Evolutionary conservation across 768 basidiomycete species (phyloP), one percentile per base, ranked within the genome.

Genomic region (Suillus paluster): DNA sequence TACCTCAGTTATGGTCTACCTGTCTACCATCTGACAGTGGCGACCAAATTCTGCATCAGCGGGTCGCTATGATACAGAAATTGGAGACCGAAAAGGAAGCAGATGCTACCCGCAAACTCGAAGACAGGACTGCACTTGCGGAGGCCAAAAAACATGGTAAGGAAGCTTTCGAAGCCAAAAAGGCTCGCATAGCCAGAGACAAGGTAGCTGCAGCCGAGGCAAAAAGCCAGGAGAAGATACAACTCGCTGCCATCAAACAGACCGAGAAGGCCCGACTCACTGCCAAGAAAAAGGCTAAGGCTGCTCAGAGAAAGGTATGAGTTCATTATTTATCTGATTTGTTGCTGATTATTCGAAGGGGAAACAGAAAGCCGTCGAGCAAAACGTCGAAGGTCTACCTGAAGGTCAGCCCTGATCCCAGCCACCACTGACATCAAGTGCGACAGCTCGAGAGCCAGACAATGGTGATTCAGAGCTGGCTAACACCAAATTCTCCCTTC

Each of bases 261-360:
- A 33, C 30, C 5, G 33, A 59, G 17, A 59, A 59, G 34, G 25
- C 14, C 4, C 5, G 45, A 8, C 25, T 48, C 1, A 21, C 45
- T 1, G 45, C 33, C 3, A 25, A 59, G 19, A 59, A 59, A n/a
- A 58, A 58, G 17, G 21, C 21, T 5, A 45, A 45, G 44, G 21
- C 44, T 23, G 11, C 44, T 36, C 10, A 21, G 44, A 10, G 10
- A 6, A 45, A 45, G 44, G 11, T 45, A 14, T 10, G 6, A 7
- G 19, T 21, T 42, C 41, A n/a, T 4, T 42, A 8, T n/a, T n/a
- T n/a, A 10, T 21, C 11, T 36, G 11, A 36, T 34, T 34, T 34
- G 34, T 34, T 34, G 34, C 34, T 34, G 34, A 34, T 34, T 34
- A 74, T 42, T 34, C 6, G 34, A 34, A 34, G 34, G 34, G 34